Base-by-base conservation (phyloP, 441 rosid genomes). In the Jatropha podagrica region DNA sequence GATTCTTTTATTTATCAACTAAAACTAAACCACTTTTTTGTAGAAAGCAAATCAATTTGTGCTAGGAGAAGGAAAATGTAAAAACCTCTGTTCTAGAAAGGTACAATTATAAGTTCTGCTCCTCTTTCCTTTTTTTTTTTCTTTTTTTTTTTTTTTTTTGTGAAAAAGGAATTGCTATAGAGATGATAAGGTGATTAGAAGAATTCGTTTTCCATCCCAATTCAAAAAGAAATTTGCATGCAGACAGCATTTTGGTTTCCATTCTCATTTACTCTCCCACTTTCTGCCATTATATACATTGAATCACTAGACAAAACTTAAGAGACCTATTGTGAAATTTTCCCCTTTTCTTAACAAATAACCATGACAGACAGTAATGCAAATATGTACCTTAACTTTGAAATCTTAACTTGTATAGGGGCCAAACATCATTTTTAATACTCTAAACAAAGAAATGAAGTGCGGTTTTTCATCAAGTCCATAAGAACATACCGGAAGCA, bases 401-500 rank as follows among this genome's bases (percentile, higher is more conserved):
- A 55, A 6, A 37, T 69, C 37, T 18, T 27, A 17, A 48, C 8
- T 54, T 54, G 3, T 48, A 48, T 5, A 15, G 4, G 40, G 38
- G 37, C 42, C 3, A 3, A 48, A 7, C 7, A 13, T 61, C 65
- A 52, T 59, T 4, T 32, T 64, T 12, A 64, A 55, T 2, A 55
- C 32, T 72, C 48, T 41, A 51, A 38, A 38, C 40, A 71, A 32
- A 4, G 49, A 20, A 61, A 69, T 11, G 32, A 27, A 59, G 7
- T 59, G 5, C 4, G 9, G 17, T 23, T 64, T 2, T 26, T n/a
- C 11, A 72, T 14, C 18, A 7, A 56, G 37, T 10, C 40, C 9
- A 0, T 15, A 73, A 76, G 78, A 69, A 82, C 93, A 67, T 86
- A 96, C 98, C 84, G 82, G 83, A 73, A 85, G 91, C 27, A 96